phyloP scores from a whole-genome alignment of 2,329 filamentous ascomycete genomes.

The Cryphonectria parasitica region DNA sequence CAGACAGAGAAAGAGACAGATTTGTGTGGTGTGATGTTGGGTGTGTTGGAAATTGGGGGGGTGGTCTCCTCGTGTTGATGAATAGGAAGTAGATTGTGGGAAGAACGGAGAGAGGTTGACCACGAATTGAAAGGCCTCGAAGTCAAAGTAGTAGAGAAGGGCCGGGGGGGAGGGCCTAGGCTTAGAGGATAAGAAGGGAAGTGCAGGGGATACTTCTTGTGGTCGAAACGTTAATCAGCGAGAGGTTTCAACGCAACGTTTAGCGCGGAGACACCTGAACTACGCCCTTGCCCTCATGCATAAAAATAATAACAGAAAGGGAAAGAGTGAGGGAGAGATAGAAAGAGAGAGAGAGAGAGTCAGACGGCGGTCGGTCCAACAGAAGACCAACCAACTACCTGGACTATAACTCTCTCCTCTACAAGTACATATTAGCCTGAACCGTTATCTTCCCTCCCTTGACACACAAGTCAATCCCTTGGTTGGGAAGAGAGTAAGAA shows the following conservation, averaged over 20 bases:
- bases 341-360: not conserved
- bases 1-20: too few relatives aligned
- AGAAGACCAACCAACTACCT: not conserved
- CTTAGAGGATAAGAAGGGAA: conserved; percentile 6
- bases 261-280: conserved; percentile 13
- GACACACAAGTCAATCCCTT: not conserved
- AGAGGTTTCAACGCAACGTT: conserved; percentile 11
- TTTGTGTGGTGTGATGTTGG: not conserved
- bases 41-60: not conserved
- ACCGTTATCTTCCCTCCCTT: not conserved
- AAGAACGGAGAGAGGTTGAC: not conserved
- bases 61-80: conserved; percentile 4
- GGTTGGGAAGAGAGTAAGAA: not conserved
- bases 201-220: conserved; percentile 8
- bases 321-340: not conserved
- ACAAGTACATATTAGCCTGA: conserved; percentile 5
- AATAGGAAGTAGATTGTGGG: not conserved
- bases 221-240: conserved; percentile 16
- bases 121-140: conserved; percentile 12
- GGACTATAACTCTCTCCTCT: not conserved
- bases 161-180: not conserved
- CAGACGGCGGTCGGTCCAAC: not conserved
- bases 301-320: not conserved
- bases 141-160: conserved; percentile 1
- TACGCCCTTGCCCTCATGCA: conserved; percentile 5